Evolutionary conservation across 2,329 filamentous ascomycete genomes (phyloP).

Genomic region (Trichoderma guizhouense): DNA sequence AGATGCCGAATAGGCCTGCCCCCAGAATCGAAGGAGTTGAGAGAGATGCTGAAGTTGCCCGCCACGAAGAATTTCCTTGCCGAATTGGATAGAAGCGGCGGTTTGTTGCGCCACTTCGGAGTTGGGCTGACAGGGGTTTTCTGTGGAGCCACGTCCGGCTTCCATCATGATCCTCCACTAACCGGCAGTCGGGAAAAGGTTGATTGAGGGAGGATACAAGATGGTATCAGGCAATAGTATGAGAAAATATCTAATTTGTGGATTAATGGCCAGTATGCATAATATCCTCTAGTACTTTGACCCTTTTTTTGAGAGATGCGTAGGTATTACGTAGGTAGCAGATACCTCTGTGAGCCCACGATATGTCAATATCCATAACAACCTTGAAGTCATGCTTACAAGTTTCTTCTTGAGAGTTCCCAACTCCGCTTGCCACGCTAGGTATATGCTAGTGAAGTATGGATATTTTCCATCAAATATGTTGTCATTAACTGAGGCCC

Average conservation of each 20-base stretch:
- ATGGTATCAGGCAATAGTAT: too few species aligned
- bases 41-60: background rate
- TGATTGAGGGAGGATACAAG: background rate
- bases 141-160: background rate
- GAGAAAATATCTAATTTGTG: background rate
- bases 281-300: background rate
- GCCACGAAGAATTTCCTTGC: slow-evolving; percentile 1
- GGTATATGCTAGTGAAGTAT: background rate
- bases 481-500: background rate
- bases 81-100: slow-evolving; percentile 3
- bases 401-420: background rate
- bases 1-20: background rate
- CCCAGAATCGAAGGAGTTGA: background rate
- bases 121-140: slow-evolving; percentile 16
- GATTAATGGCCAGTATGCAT: background rate
- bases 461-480: too few species aligned
- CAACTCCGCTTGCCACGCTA: background rate
- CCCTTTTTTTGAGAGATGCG: background rate
- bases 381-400: background rate
- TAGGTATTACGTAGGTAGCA: background rate
- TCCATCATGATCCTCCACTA: background rate
- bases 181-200: background rate
- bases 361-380: too few species aligned
- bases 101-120: slow-evolving; percentile 11
- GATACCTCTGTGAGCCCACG: background rate